phyloP scores from a whole-genome alignment of 140 eudicot species.

The Cichorium intybus region DNA sequence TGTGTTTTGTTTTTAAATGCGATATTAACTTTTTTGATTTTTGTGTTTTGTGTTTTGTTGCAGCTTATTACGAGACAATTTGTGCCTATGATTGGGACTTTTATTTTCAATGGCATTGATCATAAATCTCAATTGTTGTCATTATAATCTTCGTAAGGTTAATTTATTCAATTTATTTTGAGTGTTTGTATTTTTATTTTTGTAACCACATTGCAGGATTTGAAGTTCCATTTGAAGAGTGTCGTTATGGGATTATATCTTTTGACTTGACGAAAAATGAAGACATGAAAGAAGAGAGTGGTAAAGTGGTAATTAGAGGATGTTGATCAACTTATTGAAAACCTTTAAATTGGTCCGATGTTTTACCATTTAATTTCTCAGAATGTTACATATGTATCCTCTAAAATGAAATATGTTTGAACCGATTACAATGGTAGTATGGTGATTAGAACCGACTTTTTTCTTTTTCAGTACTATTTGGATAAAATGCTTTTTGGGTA shows the following conservation, averaged over 20 bases:
- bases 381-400: background rate
- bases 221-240: no score
- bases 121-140: conserved; percentile 82
- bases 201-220: no score
- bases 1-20: background rate
- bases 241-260: no score
- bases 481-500: no score
- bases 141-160: conserved; percentile 29
- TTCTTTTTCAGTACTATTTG: background rate
- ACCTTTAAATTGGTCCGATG: background rate
- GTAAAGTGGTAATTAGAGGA: background rate
- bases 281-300: background rate
- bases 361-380: background rate
- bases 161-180: background rate
- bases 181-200: no score
- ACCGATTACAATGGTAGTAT: background rate
- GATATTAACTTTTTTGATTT: background rate
- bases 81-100: conserved; percentile 90
- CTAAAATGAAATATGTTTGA: background rate
- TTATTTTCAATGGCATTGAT: conserved; percentile 89
- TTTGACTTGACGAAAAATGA: no score
- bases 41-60: conserved; percentile 11
- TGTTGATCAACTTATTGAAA: background rate
- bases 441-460: background rate
- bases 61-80: conserved; percentile 94